These are phyloP conservation scores for Anastatica hierochuntica DNA, from an alignment of 345 rosid genomes.

Conservation along the genomic window DNA sequence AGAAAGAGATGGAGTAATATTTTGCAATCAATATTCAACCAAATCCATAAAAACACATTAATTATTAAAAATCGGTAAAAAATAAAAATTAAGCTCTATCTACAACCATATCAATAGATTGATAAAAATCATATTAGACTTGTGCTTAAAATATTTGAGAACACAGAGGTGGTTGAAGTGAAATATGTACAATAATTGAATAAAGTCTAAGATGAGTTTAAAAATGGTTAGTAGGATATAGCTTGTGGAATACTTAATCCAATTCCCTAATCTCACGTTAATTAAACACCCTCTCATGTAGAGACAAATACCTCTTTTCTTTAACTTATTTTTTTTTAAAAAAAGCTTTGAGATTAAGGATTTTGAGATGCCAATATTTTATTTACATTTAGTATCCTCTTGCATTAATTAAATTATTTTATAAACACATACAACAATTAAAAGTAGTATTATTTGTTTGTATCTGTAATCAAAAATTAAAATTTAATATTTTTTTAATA, in stretches of 20 bases:
- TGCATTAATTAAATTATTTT: constrained; percentile 5
- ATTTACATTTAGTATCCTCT: background rate
- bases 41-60: too few relatives aligned
- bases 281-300: constrained; percentile 23
- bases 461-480: too few relatives aligned
- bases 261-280: constrained; percentile 29
- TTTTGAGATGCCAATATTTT: constrained; percentile 9
- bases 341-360: constrained; percentile 1
- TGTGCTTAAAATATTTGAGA: too few relatives aligned
- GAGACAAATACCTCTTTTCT: constrained; percentile 28
- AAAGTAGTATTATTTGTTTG: constrained; percentile 26
- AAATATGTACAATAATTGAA: background rate
- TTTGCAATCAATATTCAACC: too few relatives aligned
- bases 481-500: too few relatives aligned
- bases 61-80: too few relatives aligned
- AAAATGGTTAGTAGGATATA: constrained; percentile 3
- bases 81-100: too few relatives aligned
- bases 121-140: too few relatives aligned
- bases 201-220: constrained; percentile 4
- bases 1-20: too few relatives aligned
- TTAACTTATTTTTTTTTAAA: background rate
- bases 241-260: constrained; percentile 23
- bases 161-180: too few relatives aligned
- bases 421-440: constrained; percentile 10
- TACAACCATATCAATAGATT: background rate